Percentiles rank a stretch among this genome's conserved stretches.
Conservation (phyloP, 495 filamentous ascomycete species). For the Penicillium odoratum region DNA sequence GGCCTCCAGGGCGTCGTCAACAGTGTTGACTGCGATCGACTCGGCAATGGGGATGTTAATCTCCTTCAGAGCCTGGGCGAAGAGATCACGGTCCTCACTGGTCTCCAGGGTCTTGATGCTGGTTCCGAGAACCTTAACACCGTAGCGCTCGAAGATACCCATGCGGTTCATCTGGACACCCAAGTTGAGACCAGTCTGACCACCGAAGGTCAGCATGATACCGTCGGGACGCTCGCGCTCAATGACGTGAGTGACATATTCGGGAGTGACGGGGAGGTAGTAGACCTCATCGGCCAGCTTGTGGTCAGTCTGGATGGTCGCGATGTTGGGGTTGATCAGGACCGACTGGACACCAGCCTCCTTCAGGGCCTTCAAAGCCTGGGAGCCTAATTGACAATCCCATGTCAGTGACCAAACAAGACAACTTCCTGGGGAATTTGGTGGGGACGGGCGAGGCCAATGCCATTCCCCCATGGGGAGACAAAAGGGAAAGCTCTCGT, state of each 20-base stretch:
- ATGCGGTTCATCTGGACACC: constrained; percentile 97
- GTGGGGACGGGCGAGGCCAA: not conserved
- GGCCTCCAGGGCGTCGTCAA: constrained; percentile 87
- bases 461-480: not conserved
- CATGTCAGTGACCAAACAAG: constrained; percentile 12
- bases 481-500: constrained; percentile 7
- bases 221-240: constrained; percentile 88
- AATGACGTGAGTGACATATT: constrained; percentile 97
- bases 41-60: constrained; percentile 97
- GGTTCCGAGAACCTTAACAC: constrained; percentile 91
- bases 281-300: constrained; percentile 97
- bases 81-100: constrained; percentile 94
- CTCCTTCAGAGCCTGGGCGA: constrained; percentile 86
- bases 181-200: constrained; percentile 93
- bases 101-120: constrained; percentile 92
- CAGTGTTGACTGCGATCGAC: constrained; percentile 84
- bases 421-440: not conserved
- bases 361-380: constrained; percentile 93
- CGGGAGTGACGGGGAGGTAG: constrained; percentile 94
- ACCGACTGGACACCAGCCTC: constrained; percentile 93
- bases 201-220: constrained; percentile 94
- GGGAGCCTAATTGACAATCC: constrained; percentile 64
- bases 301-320: constrained; percentile 97
- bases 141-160: constrained; percentile 92
- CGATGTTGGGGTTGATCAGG: constrained; percentile 98